These are phyloP conservation scores for Candida namnaoensis DNA, from an alignment of 805 yeast genomes.

Conservation along the genomic window DNA sequence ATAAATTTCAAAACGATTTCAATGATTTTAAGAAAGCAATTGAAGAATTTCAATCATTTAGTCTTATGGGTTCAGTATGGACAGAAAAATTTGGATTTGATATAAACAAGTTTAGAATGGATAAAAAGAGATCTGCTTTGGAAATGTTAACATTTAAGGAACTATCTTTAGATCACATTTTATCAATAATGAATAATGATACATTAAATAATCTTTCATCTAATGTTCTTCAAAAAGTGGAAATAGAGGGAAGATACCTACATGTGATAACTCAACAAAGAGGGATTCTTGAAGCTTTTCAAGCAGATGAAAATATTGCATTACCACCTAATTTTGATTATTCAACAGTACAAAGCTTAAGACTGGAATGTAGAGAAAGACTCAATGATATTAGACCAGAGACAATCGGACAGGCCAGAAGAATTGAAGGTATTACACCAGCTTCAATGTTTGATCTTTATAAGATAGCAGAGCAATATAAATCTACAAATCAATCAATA, in stretches of 20 bases:
- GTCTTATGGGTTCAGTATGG: conserved; percentile 60
- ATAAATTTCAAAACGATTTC: conserved; percentile 34
- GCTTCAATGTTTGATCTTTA: conserved; percentile 82
- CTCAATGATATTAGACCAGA: conserved; percentile 73
- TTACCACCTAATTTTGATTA: conserved; percentile 70
- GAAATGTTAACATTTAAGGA: conserved; percentile 57
- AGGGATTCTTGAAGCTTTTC: conserved; percentile 65
- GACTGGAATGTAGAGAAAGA: conserved; percentile 63
- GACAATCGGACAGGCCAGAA: conserved; percentile 90
- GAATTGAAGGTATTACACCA: conserved; percentile 93
- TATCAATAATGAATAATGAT: not conserved
- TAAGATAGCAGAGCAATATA: not conserved
- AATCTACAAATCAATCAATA: no score
- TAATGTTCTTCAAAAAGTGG: conserved; percentile 44
- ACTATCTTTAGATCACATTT: conserved; percentile 5
- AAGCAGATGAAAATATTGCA: conserved; percentile 68
- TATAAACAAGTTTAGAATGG: conserved; percentile 17
- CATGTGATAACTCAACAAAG: conserved; percentile 73
- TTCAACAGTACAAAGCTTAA: conserved; percentile 47
- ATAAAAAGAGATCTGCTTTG: conserved; percentile 52
- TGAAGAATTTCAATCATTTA: conserved; percentile 33
- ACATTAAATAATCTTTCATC: conserved; percentile 6
- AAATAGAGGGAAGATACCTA: conserved; percentile 75
- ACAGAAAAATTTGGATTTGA: conserved; percentile 27
- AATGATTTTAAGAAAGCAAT: conserved; percentile 33